Conservation (phyloP, 352 stramenopile species). For the Phytophthora meadii region DNA sequence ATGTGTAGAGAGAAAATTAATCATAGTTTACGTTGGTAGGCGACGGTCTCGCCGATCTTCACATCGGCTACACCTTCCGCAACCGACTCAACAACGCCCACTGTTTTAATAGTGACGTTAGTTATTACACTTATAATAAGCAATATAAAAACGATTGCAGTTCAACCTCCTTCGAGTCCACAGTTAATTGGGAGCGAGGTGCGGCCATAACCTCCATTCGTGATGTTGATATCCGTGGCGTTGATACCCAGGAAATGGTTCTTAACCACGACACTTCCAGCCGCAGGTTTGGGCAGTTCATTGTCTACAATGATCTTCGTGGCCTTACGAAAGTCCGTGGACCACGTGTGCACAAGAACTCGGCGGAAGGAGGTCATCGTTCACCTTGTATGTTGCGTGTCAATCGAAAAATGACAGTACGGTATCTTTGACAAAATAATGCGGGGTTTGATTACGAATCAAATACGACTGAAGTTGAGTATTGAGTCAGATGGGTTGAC, state of each 20-base stretch:
- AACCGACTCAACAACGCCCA: slow-evolving; percentile 49
- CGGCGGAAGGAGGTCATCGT: slow-evolving; percentile 41
- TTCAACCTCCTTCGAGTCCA: slow-evolving; percentile 40
- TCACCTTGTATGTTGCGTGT: slow-evolving; percentile 1
- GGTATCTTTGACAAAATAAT: not conserved
- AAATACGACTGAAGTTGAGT: slow-evolving; percentile 1
- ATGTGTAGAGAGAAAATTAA: not conserved
- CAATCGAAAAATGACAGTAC: slow-evolving; percentile 8
- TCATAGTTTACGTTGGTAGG: slow-evolving; percentile 41
- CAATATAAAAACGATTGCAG: not conserved
- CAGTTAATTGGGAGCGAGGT: slow-evolving; percentile 34
- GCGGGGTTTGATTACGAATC: slow-evolving; percentile 27
- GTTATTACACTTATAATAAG: too few relatives aligned
- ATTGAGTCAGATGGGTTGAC: not conserved
- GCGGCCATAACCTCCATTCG: slow-evolving; percentile 30
- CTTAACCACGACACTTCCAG: slow-evolving; percentile 48
- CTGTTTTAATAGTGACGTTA: slow-evolving; percentile 12
- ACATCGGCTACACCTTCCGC: slow-evolving; percentile 48
- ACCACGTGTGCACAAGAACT: slow-evolving; percentile 50
- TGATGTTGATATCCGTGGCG: slow-evolving; percentile 65
- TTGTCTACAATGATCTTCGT: slow-evolving; percentile 44
- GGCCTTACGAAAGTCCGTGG: slow-evolving; percentile 51
- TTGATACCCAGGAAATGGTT: slow-evolving; percentile 53
- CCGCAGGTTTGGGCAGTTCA: slow-evolving; percentile 31
- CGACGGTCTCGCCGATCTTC: slow-evolving; percentile 46